These are phyloP conservation scores for Colletotrichum lindemuthianum DNA, from an alignment of 2,329 filamentous ascomycete genomes.

Conservation along the genomic window DNA sequence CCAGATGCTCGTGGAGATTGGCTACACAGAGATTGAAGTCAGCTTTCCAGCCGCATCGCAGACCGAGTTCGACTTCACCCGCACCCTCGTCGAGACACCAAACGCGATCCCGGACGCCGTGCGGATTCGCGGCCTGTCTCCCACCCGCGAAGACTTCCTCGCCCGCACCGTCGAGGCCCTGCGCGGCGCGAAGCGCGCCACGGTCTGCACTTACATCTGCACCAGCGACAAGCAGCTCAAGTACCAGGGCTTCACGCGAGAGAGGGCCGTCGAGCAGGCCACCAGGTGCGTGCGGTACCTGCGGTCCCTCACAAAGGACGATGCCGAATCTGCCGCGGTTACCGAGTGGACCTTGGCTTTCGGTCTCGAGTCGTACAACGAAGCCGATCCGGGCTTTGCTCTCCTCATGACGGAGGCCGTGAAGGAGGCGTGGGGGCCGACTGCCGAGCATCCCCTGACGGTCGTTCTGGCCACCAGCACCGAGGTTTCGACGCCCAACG, in stretches of 20 bases:
- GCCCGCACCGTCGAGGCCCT: constrained; percentile 17
- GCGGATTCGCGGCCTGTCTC: constrained; percentile 10
- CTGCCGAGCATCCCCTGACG: neutral
- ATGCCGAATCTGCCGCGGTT: neutral
- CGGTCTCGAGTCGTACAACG: constrained; percentile 14
- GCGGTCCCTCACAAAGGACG: constrained; percentile 19
- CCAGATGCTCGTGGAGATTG: constrained; percentile 22
- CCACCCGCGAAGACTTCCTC: constrained; percentile 18
- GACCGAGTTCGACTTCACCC: constrained; percentile 17
- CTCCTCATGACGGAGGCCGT: constrained; percentile 10
- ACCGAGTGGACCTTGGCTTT: constrained; percentile 17
- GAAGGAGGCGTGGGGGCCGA: constrained; percentile 18
- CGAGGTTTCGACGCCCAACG: constrained; percentile 17
- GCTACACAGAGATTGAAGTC: constrained; percentile 17
- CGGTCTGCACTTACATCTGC: constrained; percentile 16
- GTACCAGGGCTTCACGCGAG: constrained; percentile 17
- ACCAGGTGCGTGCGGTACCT: constrained; percentile 6
- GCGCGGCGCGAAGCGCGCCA: constrained; percentile 2
- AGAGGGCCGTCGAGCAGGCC: constrained; percentile 17
- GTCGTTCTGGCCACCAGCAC: constrained; percentile 8
- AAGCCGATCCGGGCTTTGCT: constrained; percentile 6
- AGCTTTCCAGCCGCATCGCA: constrained; percentile 19
- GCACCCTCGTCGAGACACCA: constrained; percentile 10
- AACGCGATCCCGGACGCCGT: constrained; percentile 6
- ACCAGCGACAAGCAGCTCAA: constrained; percentile 22